phyloP scores from a whole-genome alignment of 2,329 filamentous ascomycete species.

The Pseudogymnoascus sp. region DNA sequence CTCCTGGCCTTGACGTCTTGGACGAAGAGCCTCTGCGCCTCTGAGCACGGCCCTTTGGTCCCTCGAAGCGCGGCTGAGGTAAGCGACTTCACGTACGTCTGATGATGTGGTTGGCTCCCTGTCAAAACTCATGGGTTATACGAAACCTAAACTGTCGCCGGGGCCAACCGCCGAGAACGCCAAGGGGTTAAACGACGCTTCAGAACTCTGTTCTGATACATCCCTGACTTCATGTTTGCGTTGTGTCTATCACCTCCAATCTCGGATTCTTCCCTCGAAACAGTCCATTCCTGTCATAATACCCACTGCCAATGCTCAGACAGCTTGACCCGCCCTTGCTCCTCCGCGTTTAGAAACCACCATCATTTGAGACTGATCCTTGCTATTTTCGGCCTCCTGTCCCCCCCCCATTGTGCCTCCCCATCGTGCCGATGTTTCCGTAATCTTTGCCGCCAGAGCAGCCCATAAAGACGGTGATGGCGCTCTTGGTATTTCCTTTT shows the following conservation, averaged over 20 bases:
- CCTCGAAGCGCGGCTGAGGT: not conserved
- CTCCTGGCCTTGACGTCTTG: slow-evolving; percentile 1
- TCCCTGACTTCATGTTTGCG: not conserved
- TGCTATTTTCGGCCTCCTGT: not conserved
- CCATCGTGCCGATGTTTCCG: slow-evolving; percentile 9
- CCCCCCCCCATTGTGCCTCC: too few species aligned
- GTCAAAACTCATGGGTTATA: not conserved
- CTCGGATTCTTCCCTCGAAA: not conserved
- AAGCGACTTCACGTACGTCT: not conserved
- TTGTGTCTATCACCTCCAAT: not conserved
- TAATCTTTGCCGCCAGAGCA: not conserved
- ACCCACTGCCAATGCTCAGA: slow-evolving; percentile 1
- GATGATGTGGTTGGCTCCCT: not conserved
- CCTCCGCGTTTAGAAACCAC: slow-evolving; percentile 6
- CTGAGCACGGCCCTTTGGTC: not conserved
- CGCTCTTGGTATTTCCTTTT: slow-evolving; percentile 10
- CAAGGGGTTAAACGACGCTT: slow-evolving; percentile 7
- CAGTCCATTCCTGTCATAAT: slow-evolving; percentile 2
- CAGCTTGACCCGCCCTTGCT: not conserved
- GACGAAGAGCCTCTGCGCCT: not conserved
- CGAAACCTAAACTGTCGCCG: not conserved
- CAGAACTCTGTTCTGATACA: slow-evolving; percentile 9
- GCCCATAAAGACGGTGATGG: slow-evolving; percentile 6
- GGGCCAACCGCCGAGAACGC: not conserved
- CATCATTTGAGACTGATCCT: slow-evolving; percentile 9